These are phyloP conservation scores for Parietaria judaica DNA, from an alignment of 306 rosid genomes.

Conservation along the genomic window DNA sequence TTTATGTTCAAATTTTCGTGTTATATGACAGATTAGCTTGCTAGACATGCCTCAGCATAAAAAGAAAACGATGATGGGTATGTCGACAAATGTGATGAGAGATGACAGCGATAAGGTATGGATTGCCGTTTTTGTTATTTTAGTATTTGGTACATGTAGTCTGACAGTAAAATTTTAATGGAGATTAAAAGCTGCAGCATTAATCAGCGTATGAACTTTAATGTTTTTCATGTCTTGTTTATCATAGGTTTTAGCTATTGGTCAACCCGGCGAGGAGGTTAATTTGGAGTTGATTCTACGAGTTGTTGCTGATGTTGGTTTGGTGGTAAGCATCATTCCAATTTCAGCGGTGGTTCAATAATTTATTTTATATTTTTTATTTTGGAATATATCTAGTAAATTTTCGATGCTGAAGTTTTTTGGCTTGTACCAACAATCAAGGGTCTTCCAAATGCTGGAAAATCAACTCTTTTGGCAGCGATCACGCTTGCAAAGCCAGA, in stretches of 20 bases:
- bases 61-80: slow-evolving; percentile 58
- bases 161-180: not conserved
- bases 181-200: not conserved
- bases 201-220: slow-evolving; percentile 10
- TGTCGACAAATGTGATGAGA: slow-evolving; percentile 81
- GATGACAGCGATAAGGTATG: slow-evolving; percentile 88
- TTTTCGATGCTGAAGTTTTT: slow-evolving; percentile 19
- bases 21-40: slow-evolving; percentile 65
- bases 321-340: slow-evolving; percentile 37
- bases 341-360: not conserved
- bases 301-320: slow-evolving; percentile 96
- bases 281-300: slow-evolving; percentile 88
- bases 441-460: slow-evolving; percentile 99
- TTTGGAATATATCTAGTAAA: not conserved
- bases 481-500: slow-evolving; percentile 94
- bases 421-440: slow-evolving; percentile 26
- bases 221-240: slow-evolving; percentile 6
- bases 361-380: too few relatives aligned
- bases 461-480: slow-evolving; percentile 89
- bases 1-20: slow-evolving; percentile 14
- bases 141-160: not conserved
- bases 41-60: slow-evolving; percentile 52
- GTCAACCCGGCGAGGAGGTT: slow-evolving; percentile 95
- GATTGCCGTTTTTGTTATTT: not conserved
- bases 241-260: slow-evolving; percentile 63